Base-by-base conservation (phyloP, 768 basidiomycete genomes). In the Boletus huronensis region DNA sequence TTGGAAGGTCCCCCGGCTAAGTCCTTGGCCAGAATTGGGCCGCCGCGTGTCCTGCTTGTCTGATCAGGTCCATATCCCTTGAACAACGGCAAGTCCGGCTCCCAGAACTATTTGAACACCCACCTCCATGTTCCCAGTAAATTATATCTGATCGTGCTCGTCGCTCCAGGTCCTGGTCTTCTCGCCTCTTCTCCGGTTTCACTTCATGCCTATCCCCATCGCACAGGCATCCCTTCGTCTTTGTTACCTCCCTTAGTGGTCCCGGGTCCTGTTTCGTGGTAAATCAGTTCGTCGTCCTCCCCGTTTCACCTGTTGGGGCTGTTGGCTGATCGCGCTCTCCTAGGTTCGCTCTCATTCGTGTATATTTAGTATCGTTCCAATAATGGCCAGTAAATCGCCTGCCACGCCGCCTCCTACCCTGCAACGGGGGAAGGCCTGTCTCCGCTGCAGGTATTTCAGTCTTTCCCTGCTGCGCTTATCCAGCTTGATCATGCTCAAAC, bases 381-480 rank as follows among this genome's bases (percentile, higher is more conserved):
- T 71, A 71, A 72, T 72, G 70, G 69, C 70, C 58, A 71, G 52
- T 48, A 72, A 66, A 62, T 42, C 57, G 23, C 58, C 64, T 40
- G 36, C 51, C 69, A 65, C 68, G 23, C 66, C 66, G 10, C 64
- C 66, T 9, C 63, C 72, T 25, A 74, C 84, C 58, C 71, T 87
- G 21, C 85, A 86, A 72, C 74, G 85, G 60, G 85, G 85, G 34
- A 86, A 84, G 70, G 85, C 85, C 49, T 87, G 85, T 74, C 75
- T 87, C 49, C 78, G 85, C 73, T 87, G 85, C 82, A 82, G 84
- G 84, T 84, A 57, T 53, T 76, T 31, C 60, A 31, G 38, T 49
- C 41, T 26, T 44, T 34, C 44, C 19, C 45, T 29, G 9, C 52
- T 35, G 25, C 31, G 3, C 8, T 16, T 32, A 3, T 19, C 26